phyloP scores from a whole-genome alignment of 768 basidiomycete species.

The Boletus speciosus region DNA sequence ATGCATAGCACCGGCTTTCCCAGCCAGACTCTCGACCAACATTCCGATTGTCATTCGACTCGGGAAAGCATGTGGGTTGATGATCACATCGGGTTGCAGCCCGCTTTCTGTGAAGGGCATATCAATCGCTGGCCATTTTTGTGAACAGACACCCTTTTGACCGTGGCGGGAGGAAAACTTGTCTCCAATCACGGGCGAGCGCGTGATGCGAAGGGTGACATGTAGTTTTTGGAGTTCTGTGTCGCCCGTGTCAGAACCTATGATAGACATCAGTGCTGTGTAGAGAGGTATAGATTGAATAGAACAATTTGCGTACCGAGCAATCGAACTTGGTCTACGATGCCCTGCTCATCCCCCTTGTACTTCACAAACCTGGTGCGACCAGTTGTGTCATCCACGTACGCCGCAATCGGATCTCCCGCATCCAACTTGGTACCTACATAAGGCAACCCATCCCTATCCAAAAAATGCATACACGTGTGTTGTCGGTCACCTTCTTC shows the following conservation, averaged over 20 bases:
- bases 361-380: slow-evolving; percentile 88
- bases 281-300: background rate
- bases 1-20: slow-evolving; percentile 99
- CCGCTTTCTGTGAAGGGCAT: slow-evolving; percentile 99
- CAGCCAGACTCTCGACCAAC: slow-evolving; percentile 99
- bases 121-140: slow-evolving; percentile 96
- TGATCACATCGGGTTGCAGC: slow-evolving; percentile 98
- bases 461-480: slow-evolving; percentile 52
- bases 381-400: slow-evolving; percentile 80
- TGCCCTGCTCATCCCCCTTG: slow-evolving; percentile 91
- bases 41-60: slow-evolving; percentile 99
- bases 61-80: slow-evolving; percentile 99
- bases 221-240: slow-evolving; percentile 89
- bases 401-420: slow-evolving; percentile 83
- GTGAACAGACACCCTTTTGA: slow-evolving; percentile 99
- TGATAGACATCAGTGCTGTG: background rate
- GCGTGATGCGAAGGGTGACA: slow-evolving; percentile 87
- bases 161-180: slow-evolving; percentile 99
- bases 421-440: slow-evolving; percentile 65
- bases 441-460: slow-evolving; percentile 80
- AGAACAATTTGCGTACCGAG: slow-evolving; percentile 53
- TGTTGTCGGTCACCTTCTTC: slow-evolving; percentile 47
- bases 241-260: slow-evolving; percentile 86
- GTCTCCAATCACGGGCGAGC: slow-evolving; percentile 96
- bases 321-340: slow-evolving; percentile 87